Percentiles rank a stretch among this genome's conserved stretches.
These are phyloP conservation scores for Scytalidium lignicola DNA, from an alignment of 2,329 filamentous ascomycete genomes.

Conservation along the genomic window DNA sequence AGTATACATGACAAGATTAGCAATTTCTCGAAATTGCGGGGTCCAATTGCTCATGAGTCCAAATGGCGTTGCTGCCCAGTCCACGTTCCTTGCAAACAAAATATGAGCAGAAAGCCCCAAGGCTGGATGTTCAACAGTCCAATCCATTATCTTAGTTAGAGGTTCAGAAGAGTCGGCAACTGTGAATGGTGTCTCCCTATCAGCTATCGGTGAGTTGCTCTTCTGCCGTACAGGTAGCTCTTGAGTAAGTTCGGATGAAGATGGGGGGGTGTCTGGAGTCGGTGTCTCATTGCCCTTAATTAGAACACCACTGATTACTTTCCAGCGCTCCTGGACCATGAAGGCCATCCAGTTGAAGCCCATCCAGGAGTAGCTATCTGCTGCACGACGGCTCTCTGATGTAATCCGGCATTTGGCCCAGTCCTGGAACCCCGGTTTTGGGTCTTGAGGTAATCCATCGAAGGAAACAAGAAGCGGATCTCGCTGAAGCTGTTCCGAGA, in stretches of 20 bases:
- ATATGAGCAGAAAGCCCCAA: conserved; percentile 63
- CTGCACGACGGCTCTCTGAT: conserved; percentile 30
- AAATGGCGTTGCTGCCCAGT: conserved; percentile 68
- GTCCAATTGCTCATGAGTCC: conserved; percentile 69
- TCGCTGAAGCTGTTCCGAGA: conserved; percentile 5
- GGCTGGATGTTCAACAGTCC: conserved; percentile 64
- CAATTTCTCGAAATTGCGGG: conserved; percentile 68
- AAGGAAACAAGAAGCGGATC: background rate
- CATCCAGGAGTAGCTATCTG: conserved; percentile 47
- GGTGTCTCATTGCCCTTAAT: conserved; percentile 19
- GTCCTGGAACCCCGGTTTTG: conserved; percentile 56
- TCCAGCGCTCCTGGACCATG: conserved; percentile 60
- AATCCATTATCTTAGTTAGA: conserved; percentile 53
- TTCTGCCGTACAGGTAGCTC: conserved; percentile 3
- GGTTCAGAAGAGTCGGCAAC: background rate
- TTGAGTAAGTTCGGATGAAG: conserved; percentile 23
- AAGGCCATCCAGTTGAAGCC: conserved; percentile 64
- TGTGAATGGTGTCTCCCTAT: background rate
- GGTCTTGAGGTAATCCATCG: conserved; percentile 30
- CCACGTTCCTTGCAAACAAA: conserved; percentile 61
- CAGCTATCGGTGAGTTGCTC: background rate
- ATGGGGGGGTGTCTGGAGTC: conserved; percentile 27
- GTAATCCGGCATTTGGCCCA: conserved; percentile 56
- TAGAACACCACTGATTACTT: conserved; percentile 57
- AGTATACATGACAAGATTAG: conserved; percentile 74